phyloP scores from a whole-genome alignment of 2,329 filamentous ascomycete genomes.

The Thielaviopsis ethacetica region DNA sequence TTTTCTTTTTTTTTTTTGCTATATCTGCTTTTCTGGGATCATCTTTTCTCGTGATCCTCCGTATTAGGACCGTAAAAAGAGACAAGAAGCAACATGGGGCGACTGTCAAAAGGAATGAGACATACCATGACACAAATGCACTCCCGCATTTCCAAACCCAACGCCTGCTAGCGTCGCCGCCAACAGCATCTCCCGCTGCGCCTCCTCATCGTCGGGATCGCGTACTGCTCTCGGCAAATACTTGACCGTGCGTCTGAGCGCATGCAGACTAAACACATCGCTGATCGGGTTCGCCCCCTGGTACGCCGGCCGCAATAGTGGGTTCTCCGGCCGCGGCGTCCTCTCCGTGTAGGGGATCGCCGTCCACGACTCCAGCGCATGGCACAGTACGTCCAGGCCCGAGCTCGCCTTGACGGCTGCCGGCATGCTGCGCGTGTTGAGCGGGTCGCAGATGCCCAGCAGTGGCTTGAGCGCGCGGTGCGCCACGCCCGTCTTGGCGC shows the following conservation, averaged over 20 bases:
- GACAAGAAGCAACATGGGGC: not conserved
- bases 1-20: too few relatives aligned
- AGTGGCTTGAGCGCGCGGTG: slow-evolving; percentile 93
- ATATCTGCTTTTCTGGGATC: too few relatives aligned
- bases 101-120: slow-evolving; percentile 4
- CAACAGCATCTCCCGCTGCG: slow-evolving; percentile 88
- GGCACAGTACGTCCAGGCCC: slow-evolving; percentile 87
- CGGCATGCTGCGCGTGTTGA: slow-evolving; percentile 95
- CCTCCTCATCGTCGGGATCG: slow-evolving; percentile 81
- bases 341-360: slow-evolving; percentile 89
- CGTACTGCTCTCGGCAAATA: slow-evolving; percentile 78
- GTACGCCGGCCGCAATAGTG: slow-evolving; percentile 81
- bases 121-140: slow-evolving; percentile 56
- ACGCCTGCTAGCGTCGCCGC: slow-evolving; percentile 89
- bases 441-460: slow-evolving; percentile 65
- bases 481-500: slow-evolving; percentile 88
- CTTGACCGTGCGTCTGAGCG: slow-evolving; percentile 69
- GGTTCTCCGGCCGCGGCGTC: slow-evolving; percentile 68
- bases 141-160: slow-evolving; percentile 93
- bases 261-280: slow-evolving; percentile 87
- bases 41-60: too few relatives aligned
- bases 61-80: not conserved
- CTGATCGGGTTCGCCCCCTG: slow-evolving; percentile 96
- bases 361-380: slow-evolving; percentile 92
- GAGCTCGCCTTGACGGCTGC: slow-evolving; percentile 82